phyloP scores from a whole-genome alignment of 208 protist species.

The Trypanosoma brucei region DNA sequence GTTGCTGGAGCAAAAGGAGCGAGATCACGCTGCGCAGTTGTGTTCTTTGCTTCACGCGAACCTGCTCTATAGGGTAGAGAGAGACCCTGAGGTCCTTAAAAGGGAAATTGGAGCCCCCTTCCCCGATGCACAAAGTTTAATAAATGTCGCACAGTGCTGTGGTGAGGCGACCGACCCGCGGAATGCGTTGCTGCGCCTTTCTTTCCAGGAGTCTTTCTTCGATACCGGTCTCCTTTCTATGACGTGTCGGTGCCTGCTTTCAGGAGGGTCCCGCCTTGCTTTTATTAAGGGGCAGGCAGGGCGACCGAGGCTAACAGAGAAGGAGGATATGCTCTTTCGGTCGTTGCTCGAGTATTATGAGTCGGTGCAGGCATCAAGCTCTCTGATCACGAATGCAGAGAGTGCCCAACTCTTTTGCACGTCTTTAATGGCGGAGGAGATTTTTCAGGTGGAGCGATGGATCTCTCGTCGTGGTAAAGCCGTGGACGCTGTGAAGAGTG shows the following conservation, averaged over 20 bases:
- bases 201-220: slow-evolving; percentile 38
- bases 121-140: slow-evolving; percentile 24
- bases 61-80: slow-evolving; percentile 42
- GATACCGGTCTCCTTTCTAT: slow-evolving; percentile 41
- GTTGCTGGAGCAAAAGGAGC: slow-evolving; percentile 15
- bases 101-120: slow-evolving; percentile 30
- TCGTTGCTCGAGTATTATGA: slow-evolving; percentile 61
- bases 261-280: slow-evolving; percentile 33
- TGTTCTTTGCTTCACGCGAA: slow-evolving; percentile 69
- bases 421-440: slow-evolving; percentile 63
- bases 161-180: slow-evolving; percentile 12
- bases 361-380: slow-evolving; percentile 45
- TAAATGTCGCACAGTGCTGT: slow-evolving; percentile 18
- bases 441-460: slow-evolving; percentile 60
- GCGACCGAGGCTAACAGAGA: slow-evolving; percentile 20
- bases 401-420: slow-evolving; percentile 54
- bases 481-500: slow-evolving; percentile 32
- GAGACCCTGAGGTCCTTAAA: slow-evolving; percentile 9
- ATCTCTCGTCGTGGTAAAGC: slow-evolving; percentile 25
- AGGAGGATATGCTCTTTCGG: slow-evolving; percentile 50
- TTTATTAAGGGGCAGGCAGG: slow-evolving; percentile 59
- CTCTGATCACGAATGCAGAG: slow-evolving; percentile 26
- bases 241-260: slow-evolving; percentile 71
- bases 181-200: slow-evolving; percentile 28
- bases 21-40: slow-evolving; percentile 17